These are phyloP conservation scores for Komagataella pseudopastoris DNA, from an alignment of 805 yeast genomes.

Conservation along the genomic window DNA sequence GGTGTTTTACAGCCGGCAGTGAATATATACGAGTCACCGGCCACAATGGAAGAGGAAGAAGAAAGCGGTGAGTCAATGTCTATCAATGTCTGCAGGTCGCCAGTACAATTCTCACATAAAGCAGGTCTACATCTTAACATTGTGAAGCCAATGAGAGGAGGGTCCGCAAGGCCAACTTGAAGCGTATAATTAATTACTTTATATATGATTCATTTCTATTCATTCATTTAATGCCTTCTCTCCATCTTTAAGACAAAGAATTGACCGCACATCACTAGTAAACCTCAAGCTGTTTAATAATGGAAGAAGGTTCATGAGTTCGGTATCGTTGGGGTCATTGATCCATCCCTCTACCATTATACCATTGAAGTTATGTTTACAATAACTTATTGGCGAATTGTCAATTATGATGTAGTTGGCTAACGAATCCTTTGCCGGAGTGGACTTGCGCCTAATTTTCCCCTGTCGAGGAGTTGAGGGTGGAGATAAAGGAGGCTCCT, in stretches of 20 bases:
- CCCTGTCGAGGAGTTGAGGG: constrained; percentile 12
- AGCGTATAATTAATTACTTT: background rate
- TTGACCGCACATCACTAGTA: constrained; percentile 72
- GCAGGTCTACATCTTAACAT: constrained; percentile 44
- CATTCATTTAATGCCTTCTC: constrained; percentile 40
- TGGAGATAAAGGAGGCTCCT: constrained; percentile 7
- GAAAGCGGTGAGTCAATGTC: background rate
- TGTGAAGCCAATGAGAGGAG: constrained; percentile 51
- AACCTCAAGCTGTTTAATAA: constrained; percentile 61
- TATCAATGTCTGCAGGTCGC: background rate
- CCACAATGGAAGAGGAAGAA: background rate
- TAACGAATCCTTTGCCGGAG: background rate
- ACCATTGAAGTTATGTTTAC: constrained; percentile 76
- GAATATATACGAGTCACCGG: background rate
- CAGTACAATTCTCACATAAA: constrained; percentile 7
- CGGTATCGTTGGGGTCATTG: constrained; percentile 85
- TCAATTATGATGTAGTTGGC: constrained; percentile 63
- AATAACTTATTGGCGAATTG: constrained; percentile 86
- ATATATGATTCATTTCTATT: constrained; percentile 1
- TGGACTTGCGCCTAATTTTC: constrained; percentile 10
- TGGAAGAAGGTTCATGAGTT: constrained; percentile 71
- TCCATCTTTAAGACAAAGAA: constrained; percentile 65
- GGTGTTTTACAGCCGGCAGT: background rate
- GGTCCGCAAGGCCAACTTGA: constrained; percentile 11
- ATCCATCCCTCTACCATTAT: constrained; percentile 96